Conservation (phyloP, 208 protist genomes). For the Lotmaria passim region DNA sequence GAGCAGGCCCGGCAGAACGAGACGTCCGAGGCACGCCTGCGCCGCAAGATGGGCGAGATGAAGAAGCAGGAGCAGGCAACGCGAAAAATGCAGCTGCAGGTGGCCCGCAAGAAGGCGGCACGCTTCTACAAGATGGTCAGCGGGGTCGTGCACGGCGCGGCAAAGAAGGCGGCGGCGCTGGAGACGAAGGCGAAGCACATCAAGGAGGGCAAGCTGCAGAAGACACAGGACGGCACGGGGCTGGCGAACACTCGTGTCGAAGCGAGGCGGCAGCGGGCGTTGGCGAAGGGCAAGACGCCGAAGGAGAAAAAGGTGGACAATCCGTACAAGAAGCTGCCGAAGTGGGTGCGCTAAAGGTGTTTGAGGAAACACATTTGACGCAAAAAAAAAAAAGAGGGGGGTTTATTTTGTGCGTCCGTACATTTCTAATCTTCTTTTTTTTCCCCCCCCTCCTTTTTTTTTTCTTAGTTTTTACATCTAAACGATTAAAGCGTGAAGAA, state of each 20-base stretch:
- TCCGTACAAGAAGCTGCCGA: conserved; percentile 89
- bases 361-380: not conserved
- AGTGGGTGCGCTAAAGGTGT: conserved; percentile 74
- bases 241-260: conserved; percentile 68
- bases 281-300: conserved; percentile 50
- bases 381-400: too few relatives aligned
- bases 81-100: conserved; percentile 90
- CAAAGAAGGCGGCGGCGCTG: conserved; percentile 67
- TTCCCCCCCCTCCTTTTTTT: conserved; percentile 16
- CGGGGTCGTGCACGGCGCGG: conserved; percentile 65
- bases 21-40: conserved; percentile 53
- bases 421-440: conserved; percentile 4
- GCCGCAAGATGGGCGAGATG: conserved; percentile 70
- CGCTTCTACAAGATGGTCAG: conserved; percentile 92
- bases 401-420: not conserved
- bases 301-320: conserved; percentile 74
- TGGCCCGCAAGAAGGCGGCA: conserved; percentile 90
- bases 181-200: conserved; percentile 83
- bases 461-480: conserved; percentile 11
- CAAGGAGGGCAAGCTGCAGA: conserved; percentile 59
- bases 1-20: conserved; percentile 54
- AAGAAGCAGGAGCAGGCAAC: conserved; percentile 78
- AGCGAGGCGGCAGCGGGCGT: conserved; percentile 48
- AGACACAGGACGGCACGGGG: conserved; percentile 58
- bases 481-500: conserved; percentile 7